Base-by-base conservation (phyloP, 176 grass and related monocot genomes). In the Triticum aestivum region DNA sequence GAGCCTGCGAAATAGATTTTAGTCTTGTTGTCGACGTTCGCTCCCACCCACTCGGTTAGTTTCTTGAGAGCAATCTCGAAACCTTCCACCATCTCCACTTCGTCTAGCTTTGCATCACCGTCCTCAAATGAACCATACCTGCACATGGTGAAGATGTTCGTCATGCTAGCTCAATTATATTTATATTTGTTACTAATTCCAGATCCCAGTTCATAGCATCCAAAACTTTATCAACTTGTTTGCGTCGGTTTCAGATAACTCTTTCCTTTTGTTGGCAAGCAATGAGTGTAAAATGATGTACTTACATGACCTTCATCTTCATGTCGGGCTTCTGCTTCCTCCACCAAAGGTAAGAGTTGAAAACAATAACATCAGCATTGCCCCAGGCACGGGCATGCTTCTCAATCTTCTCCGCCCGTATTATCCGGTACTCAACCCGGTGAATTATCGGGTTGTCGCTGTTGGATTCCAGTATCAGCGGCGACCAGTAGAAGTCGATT, bases 291-390 rank as follows among this genome's bases (percentile, higher is more conserved):
- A 69, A n/a, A 1, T 45, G 69, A 32, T 88, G 75, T 32, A 89
- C 93, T 98, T 87, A 98, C 95, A 87, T 86, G 42, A 96, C 87
- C 61, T 96, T 96, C 94, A 99, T 92, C 89, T 35, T 96, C 88
- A 91, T 96, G 79, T 88, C 88, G 3, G 86, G 29, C 61, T 23
- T 91, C 69, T 91, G 97, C 81, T 99, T 92, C 74, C 93, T 96
- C 97, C 97, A 99, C 97, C 97, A 99, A 2, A 96, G 84, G 87
- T 98, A 98, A 42, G 95, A 90, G 78, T 98, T 98, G 87, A 98
- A 98, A n/a, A 98, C 87, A 11, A 98, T 85, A 61, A 93, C 77
- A 32, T 98, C 95, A 23, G 95, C 91, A 78, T 93, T 80, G 33
- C 45, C 88, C 95, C 95, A 98, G 45, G 76, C 35, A 56, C 86